Base-by-base conservation (phyloP, 73 alveolate species). In the Paramecium tetraurelia region DNA sequence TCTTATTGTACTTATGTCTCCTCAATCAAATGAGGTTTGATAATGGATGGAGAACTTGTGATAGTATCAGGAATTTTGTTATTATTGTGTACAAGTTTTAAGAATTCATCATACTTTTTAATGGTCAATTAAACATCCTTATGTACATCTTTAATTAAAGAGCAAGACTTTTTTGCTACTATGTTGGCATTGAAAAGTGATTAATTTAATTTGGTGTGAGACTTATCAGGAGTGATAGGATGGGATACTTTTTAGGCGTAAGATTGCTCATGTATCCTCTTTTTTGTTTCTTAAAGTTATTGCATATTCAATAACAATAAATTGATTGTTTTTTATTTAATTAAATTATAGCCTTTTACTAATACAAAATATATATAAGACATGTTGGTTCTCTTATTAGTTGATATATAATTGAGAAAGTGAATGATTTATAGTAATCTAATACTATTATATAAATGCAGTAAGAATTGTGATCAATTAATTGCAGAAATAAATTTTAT, bases 401-500 rank as follows among this genome's bases (percentile, higher is more conserved):
- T 12, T 48, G 18, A 33, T 18, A 53, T 18, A 53, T 18, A 53
- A 18, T 48, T 48, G 9, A 53, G 7, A 53, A 4, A 6, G 16
- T 44, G 18, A 44, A 11, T 3, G 5, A 11, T 44, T 44, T 7
- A 2, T 2, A 48, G 2, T 11, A 12, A 48, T 4, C 59, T 48
- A 4, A 3, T 12, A 48, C 1, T 48, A 12, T 48, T 48, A 14
- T 48, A 48, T 48, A 48, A 48, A 48, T 12, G 59, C 24, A 18
- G 69, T 53, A 18, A 53, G 6, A 18, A 16, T 16, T 16, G 69
- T 18, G 21, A 53, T 53, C 18, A 53, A 18, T 53, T 53, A 53
- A 53, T 53, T 53, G 21, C 69, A 53, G 14, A 53, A 80, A 21
- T 21, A 80, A 80, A 80, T 24, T 80, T 80, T 80, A 80, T 80